A percentile compares a stretch with the other conserved stretches of the same genome.
Evolutionary conservation across 2,329 filamentous ascomycete genomes (phyloP).

Genomic region (Fusarium mundagurra): DNA sequence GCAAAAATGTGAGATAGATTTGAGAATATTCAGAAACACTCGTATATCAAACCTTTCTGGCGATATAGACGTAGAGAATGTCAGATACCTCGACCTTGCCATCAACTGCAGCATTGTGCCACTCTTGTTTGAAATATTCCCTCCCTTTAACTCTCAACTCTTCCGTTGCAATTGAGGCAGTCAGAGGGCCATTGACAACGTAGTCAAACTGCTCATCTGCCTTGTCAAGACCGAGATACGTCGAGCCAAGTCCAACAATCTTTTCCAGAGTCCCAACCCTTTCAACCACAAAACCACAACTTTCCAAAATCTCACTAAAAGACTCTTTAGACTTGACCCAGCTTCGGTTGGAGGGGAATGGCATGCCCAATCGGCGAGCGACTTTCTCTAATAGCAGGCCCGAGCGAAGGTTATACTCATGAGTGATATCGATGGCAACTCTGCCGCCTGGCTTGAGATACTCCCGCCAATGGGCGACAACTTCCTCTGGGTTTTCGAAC

Average conservation of each 20-base stretch:
- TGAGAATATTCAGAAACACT: too few relatives aligned
- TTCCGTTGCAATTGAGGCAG: slow-evolving; percentile 24
- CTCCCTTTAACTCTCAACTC: slow-evolving; percentile 39
- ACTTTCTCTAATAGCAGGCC: slow-evolving; percentile 43
- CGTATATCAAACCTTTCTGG: slow-evolving; percentile 25
- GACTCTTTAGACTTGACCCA: slow-evolving; percentile 46
- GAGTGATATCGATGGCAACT: slow-evolving; percentile 47
- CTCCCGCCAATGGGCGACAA: slow-evolving; percentile 43
- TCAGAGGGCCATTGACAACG: slow-evolving; percentile 34
- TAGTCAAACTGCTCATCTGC: slow-evolving; percentile 45
- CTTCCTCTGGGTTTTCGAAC: slow-evolving; percentile 39
- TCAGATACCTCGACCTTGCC: slow-evolving; percentile 44
- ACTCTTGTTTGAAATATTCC: slow-evolving; percentile 45
- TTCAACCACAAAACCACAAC: slow-evolving; percentile 43
- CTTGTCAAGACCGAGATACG: slow-evolving; percentile 38
- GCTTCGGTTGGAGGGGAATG: slow-evolving; percentile 43
- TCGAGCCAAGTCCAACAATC: slow-evolving; percentile 35
- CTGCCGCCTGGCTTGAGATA: slow-evolving; percentile 43
- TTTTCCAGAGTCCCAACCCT: slow-evolving; percentile 41
- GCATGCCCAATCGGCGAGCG: slow-evolving; percentile 34
- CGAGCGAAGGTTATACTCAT: slow-evolving; percentile 43
- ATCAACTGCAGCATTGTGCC: slow-evolving; percentile 43
- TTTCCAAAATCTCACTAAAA: slow-evolving; percentile 42
- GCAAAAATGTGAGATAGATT: slow-evolving; percentile 53
- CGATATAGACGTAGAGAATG: slow-evolving; percentile 46